Evolutionary conservation across 2,329 filamentous ascomycete genomes (phyloP), one percentile per base, ranked within the genome.

Genomic region (Geosmithia flava): DNA sequence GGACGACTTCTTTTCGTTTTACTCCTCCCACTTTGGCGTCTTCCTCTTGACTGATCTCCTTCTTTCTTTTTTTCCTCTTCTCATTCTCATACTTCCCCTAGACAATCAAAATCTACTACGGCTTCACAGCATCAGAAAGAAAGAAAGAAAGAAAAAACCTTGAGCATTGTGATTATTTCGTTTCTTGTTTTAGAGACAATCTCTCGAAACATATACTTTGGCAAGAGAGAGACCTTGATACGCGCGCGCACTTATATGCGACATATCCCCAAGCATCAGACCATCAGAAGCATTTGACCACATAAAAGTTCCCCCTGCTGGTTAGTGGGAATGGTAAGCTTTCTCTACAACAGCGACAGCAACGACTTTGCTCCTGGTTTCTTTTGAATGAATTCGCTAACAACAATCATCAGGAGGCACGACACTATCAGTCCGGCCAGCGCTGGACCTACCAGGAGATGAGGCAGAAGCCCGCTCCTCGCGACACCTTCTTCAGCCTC

Each of bases 401-500:
- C 11, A 30, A 13, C 42, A 47, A 19, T n/a, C 48, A n/a, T n/a
- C n/a, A 70, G 68, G 64, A 68, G 37, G 59, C 63, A 55, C 53
- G 59, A 51, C 58, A 61, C 54, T 59, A 62, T 46, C 58, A 61
- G 53, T 52, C 63, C 55, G 58, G 66, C 57, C 60, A 66, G 46
- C 57, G 58, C 52, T 61, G 58, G 50, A 65, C 66, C 58, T 68
- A 67, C 49, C 65, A 63, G 50, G 72, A 76, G 59, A 76, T 78
- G 75, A 65, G 65, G 53, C 69, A 78, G 55, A 76, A 72, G 59
- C 58, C 66, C 48, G 61, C 65, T 45, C 59, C 68, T 23, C 70
- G 74, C 54, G 76, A 80, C 63, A 65, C 78, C 17, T 80, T 85
- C 60, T 84, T 85, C 64, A 72, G 72, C 55, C 63, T 75, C 52